These are phyloP conservation scores for Brasilioporus rufonigricans DNA, from an alignment of 768 basidiomycete genomes.

Conservation along the genomic window DNA sequence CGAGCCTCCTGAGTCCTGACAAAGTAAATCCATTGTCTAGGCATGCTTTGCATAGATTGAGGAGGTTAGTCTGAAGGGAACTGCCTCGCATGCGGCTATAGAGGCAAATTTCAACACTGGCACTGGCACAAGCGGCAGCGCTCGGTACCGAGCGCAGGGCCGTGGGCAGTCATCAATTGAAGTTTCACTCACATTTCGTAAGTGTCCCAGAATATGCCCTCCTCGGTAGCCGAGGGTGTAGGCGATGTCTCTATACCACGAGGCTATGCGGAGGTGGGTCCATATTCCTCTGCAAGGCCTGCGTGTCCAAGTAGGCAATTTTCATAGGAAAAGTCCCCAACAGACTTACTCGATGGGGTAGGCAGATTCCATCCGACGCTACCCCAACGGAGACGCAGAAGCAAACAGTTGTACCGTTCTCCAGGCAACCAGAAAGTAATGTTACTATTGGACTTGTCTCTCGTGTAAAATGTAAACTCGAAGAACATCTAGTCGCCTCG, in stretches of 20 bases:
- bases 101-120: conserved; percentile 60
- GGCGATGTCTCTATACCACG: conserved; percentile 31
- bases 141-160: conserved; percentile 49
- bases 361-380: conserved; percentile 43
- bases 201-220: conserved; percentile 36
- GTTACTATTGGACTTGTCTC: conserved; percentile 43
- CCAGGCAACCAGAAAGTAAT: conserved; percentile 42
- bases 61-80: conserved; percentile 61
- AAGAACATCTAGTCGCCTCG: no score
- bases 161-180: conserved; percentile 42
- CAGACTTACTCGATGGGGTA: conserved; percentile 48
- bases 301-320: conserved; percentile 46
- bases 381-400: conserved; percentile 44
- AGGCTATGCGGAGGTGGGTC: conserved; percentile 33
- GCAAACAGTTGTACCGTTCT: conserved; percentile 47
- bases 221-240: conserved; percentile 34
- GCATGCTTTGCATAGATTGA: conserved; percentile 65
- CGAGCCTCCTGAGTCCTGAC: conserved; percentile 53
- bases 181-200: no score
- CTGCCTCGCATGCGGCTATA: conserved; percentile 56
- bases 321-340: conserved; percentile 38
- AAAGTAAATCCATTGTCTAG: conserved; percentile 47
- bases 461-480: conserved; percentile 32
- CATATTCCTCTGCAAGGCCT: conserved; percentile 42
- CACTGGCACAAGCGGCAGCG: conserved; percentile 48